These are phyloP conservation scores for Xylariaceae sp. DNA, from an alignment of 2,329 filamentous ascomycete species.

Conservation along the genomic window DNA sequence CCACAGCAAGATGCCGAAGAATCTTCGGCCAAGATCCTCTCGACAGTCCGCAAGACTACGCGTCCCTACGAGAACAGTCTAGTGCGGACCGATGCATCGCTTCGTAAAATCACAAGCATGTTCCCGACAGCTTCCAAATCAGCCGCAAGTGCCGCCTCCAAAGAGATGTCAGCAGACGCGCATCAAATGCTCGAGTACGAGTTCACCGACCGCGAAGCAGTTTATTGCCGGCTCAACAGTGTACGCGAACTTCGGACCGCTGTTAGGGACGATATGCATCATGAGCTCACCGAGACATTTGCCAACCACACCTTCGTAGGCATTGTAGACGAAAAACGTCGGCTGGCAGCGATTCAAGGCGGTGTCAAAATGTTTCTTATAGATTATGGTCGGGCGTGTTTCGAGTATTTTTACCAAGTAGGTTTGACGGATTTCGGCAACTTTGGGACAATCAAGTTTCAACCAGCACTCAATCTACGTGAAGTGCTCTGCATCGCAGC, in stretches of 20 bases:
- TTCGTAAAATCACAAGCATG: conserved; percentile 97
- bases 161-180: conserved; percentile 17
- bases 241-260: conserved; percentile 78
- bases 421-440: conserved; percentile 95
- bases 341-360: conserved; percentile 88
- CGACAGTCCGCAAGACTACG: conserved; percentile 41
- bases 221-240: conserved; percentile 73
- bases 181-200: conserved; percentile 56
- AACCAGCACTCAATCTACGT: conserved; percentile 68
- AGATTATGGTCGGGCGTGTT: conserved; percentile 84
- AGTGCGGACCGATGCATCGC: conserved; percentile 81
- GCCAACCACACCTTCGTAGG: conserved; percentile 90
- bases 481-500: conserved; percentile 73
- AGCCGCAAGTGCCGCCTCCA: conserved; percentile 30
- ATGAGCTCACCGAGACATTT: conserved; percentile 82
- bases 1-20: conserved; percentile 28
- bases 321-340: conserved; percentile 80
- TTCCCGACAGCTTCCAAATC: conserved; percentile 57
- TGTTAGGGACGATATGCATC: conserved; percentile 80
- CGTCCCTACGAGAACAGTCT: conserved; percentile 81
- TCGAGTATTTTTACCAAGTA: conserved; percentile 93
- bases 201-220: conserved; percentile 64
- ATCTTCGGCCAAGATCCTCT: conserved; percentile 33
- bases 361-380: conserved; percentile 90
- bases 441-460: conserved; percentile 80